Base-by-base conservation (phyloP, 305 asterid species). In the Salvia sclarea region DNA sequence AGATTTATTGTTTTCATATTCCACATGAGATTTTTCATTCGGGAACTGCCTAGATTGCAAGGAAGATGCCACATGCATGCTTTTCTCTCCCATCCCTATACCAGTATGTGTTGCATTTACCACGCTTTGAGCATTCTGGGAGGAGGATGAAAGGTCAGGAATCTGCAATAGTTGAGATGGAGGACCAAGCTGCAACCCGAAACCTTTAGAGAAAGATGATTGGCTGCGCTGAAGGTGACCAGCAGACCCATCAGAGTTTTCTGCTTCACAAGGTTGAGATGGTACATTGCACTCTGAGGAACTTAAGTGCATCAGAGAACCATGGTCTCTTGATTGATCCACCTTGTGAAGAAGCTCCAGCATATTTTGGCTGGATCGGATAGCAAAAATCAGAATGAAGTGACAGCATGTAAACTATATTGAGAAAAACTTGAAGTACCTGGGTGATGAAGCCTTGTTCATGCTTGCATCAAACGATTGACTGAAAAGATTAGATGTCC, bases 101-200 rank as follows among this genome's bases (percentile, higher is more conserved):
- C 83, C 76, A 76, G 81, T n/a, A 66, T 71, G 78, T 33, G 64
- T 55, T 18, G 89, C 78, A 71, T 38, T 75, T 44, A 30, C 61
- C 16, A 52, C 43, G 62, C 75, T 81, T 55, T 76, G 72, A 76
- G 78, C 76, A 75, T 81, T 78, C 47, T 77, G 88, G 57, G 89
- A 72, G 67, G 92, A 63, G 54, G 75, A 64, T 58, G 86, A 68
- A 61, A 72, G 86, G 55, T 76, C 85, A 43, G 83, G 75, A 69
- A 68, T 60, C 16, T 86, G 86, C 64, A 74, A 47, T 25, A 83
- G 78, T 41, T 83, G 95, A 57, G 92, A 85, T 11, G 98, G 98
- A 61, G 96, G 98, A 64, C 97, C 97, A 75, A 92, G 97, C 68
- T 90, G 92, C 61, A 92, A 83, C 72, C 96, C 94, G 79, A 90